Percentiles rank a stretch among this genome's conserved stretches.
These are phyloP conservation scores for Flaveria sonorensis DNA, from an alignment of 129 eudicot genomes.

Conservation along the genomic window DNA sequence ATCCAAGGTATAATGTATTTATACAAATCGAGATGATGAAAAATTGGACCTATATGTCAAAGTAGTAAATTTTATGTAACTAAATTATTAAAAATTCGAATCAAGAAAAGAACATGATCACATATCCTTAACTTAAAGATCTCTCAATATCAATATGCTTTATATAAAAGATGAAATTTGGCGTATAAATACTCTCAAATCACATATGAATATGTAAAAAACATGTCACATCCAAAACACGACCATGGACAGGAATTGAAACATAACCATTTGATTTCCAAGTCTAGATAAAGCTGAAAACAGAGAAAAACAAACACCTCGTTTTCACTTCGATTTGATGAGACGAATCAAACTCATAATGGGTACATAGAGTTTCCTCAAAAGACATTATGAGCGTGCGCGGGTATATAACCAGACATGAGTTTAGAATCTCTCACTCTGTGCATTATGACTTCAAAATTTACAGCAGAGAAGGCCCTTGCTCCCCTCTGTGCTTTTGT, in stretches of 20 bases:
- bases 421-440: background rate
- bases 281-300: conserved; percentile 11
- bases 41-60: background rate
- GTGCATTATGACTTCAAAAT: conserved; percentile 46
- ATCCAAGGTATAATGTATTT: too few species aligned
- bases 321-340: too few species aligned
- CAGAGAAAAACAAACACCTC: too few species aligned
- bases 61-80: background rate
- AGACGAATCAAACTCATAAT: too few species aligned
- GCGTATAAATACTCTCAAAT: background rate
- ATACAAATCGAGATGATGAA: too few species aligned
- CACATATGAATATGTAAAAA: conserved; percentile 14
- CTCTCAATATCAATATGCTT: background rate
- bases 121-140: too few species aligned
- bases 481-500: conserved; percentile 61
- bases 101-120: background rate
- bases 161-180: background rate
- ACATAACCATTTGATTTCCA: background rate
- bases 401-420: too few species aligned
- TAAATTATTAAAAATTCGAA: background rate
- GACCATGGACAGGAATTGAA: background rate
- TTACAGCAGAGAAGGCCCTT: conserved; percentile 75
- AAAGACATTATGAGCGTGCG: too few species aligned
- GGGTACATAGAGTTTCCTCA: too few species aligned
- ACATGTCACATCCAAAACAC: conserved; percentile 1